Evolutionary conservation across 2,329 filamentous ascomycete genomes (phyloP), one percentile per base, ranked within the genome.

Genomic region (Ploettnerulaceae sp.): DNA sequence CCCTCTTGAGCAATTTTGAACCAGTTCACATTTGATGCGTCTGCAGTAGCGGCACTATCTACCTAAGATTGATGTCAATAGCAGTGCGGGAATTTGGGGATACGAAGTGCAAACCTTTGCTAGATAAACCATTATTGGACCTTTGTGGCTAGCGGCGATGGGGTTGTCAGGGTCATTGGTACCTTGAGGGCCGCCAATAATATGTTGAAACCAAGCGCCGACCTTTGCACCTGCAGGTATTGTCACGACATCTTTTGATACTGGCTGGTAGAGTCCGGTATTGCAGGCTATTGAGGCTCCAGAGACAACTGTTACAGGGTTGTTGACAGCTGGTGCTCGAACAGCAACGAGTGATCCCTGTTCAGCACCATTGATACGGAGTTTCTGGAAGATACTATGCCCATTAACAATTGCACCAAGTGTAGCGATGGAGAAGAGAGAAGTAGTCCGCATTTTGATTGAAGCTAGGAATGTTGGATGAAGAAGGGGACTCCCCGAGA

Each of bases 1-100:
- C 58, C 57, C 22, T 57, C 52, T 48, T 71, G 69, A 25, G 72
- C 71, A 48, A 81, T 74, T 70, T 82, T 82, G 43, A 60, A 60
- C 59, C 59, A 61, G 5, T 40, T 37, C 15, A 51, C 33, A 3
- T 41, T 43, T 21, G 57, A 49, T 4, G 52, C 56, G 17, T 54
- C 54, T 14, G 61, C 60, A 17, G 52, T 57, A 1, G 51, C 51
- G 2, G 68, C 68, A 58, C 64, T 61, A 51, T 66, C 64, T 6
- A 71, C 66, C 53, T 69, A 65, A 8, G 7, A 28, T 25, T 9
- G 8, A 14, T 29, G 43, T 45, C 21, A 44, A 12, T 8, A 22
- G 3, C 14, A 3, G 4, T 5, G 7, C 3, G 17, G 4, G 11
- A 21, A 32, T 12, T 18, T 5, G n/a, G 12, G 21, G 17, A 15